phyloP scores from a whole-genome alignment of 495 filamentous ascomycete genomes.

The Penicillium argentinense region DNA sequence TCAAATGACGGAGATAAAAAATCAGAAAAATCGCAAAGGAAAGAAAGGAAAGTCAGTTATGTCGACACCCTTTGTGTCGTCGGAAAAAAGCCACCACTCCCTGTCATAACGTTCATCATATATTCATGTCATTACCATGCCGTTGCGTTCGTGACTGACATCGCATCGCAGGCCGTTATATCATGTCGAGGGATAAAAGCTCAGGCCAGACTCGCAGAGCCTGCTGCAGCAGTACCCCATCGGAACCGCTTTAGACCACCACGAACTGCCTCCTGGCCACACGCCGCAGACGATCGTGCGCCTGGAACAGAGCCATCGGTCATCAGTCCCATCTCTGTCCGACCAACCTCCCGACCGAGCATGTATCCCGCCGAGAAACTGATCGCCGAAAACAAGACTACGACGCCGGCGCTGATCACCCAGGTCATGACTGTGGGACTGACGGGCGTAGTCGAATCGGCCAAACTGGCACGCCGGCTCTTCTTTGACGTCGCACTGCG shows the following conservation, averaged over 20 bases:
- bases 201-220: conserved; percentile 39
- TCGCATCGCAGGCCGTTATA: too few relatives aligned
- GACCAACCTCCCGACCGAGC: conserved; percentile 78
- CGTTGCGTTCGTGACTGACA: not conserved
- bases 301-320: conserved; percentile 30
- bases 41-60: not conserved
- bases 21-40: not conserved
- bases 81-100: too few relatives aligned
- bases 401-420: conserved; percentile 88
- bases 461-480: conserved; percentile 42
- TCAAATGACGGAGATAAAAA: not conserved
- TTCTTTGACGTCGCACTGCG: conserved; percentile 53
- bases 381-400: conserved; percentile 86
- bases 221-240: conserved; percentile 42
- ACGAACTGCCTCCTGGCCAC: conserved; percentile 45
- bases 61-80: too few relatives aligned
- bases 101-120: too few relatives aligned
- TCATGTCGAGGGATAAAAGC: too few relatives aligned
- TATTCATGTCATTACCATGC: conserved; percentile 4
- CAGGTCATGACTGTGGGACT: conserved; percentile 82
- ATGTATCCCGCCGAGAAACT: conserved; percentile 94
- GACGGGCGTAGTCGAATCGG: conserved; percentile 23
- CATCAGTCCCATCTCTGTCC: conserved; percentile 55
- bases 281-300: conserved; percentile 35
- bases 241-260: conserved; percentile 44